A percentile compares a stretch with the other conserved stretches of the same genome.
Evolutionary conservation across 768 basidiomycete species (phyloP).

Genomic region (Lentinus brumalis): DNA sequence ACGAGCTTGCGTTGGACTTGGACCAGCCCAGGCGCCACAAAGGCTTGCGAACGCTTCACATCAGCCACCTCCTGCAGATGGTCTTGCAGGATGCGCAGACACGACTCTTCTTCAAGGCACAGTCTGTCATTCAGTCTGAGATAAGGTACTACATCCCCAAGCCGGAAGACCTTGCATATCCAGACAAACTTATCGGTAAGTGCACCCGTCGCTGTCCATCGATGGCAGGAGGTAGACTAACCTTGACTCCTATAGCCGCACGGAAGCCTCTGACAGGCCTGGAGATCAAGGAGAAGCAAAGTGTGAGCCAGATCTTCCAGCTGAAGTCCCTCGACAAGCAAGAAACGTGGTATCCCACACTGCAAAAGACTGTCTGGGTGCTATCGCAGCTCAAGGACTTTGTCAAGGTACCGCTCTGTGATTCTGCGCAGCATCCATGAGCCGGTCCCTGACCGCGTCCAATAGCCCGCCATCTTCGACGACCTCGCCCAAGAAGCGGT

Average conservation of each 20-base stretch:
- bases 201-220: conserved; percentile 16
- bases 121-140: conserved; percentile 86
- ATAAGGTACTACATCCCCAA: conserved; percentile 82
- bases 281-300: conserved; percentile 68
- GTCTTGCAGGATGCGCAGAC: conserved; percentile 97
- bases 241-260: conserved; percentile 38
- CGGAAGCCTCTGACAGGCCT: conserved; percentile 45
- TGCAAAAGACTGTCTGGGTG: conserved; percentile 89
- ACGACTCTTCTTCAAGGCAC: conserved; percentile 92
- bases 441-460: conserved; percentile 1
- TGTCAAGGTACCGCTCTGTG: conserved; percentile 67
- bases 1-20: conserved; percentile 44
- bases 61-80: conserved; percentile 81
- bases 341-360: conserved; percentile 90
- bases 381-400: conserved; percentile 87
- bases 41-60: conserved; percentile 67
- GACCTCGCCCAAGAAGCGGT: conserved; percentile 96
- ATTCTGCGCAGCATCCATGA: not conserved
- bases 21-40: conserved; percentile 34
- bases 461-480: conserved; percentile 90
- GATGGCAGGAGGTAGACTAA: conserved; percentile 2
- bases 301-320: conserved; percentile 66
- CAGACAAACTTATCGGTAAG: conserved; percentile 75
- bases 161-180: conserved; percentile 82
- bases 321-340: conserved; percentile 71